Percentiles rank a stretch among this genome's conserved stretches.
Conservation (phyloP, 108 stramenopile genomes). For the Licmophora abbreviata region DNA sequence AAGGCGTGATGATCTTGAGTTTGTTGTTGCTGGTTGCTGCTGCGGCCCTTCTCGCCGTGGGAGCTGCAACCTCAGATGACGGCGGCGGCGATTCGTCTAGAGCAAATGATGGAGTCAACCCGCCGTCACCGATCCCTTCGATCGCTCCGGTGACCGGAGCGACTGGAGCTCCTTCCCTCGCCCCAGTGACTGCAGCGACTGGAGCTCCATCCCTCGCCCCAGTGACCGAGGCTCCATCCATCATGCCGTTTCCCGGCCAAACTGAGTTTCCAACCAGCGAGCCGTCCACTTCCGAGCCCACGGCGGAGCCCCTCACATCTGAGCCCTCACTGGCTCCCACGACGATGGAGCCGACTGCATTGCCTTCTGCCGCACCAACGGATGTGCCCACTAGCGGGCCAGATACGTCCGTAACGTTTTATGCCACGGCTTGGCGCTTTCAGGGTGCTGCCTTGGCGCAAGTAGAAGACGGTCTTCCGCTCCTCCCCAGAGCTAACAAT, state of each 20-base stretch:
- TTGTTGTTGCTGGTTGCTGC: slow-evolving; percentile 27
- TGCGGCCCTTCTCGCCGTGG: slow-evolving; percentile 28
- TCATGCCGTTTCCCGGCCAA: background rate
- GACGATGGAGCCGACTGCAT: background rate
- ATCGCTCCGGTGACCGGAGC: background rate
- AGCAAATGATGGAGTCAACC: background rate
- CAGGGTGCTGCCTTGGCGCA: slow-evolving; percentile 7
- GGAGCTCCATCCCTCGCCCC: background rate
- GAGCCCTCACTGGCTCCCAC: background rate
- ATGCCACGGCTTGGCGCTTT: slow-evolving; percentile 24
- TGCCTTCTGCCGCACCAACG: slow-evolving; percentile 10
- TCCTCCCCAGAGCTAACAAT: slow-evolving; percentile 14
- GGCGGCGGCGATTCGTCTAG: background rate
- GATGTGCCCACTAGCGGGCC: slow-evolving; percentile 1
- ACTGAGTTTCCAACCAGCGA: background rate
- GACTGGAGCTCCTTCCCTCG: background rate
- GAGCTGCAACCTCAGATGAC: slow-evolving; percentile 8
- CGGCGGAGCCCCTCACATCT: slow-evolving; percentile 2
- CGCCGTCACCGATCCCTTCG: no score
- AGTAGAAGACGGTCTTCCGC: slow-evolving; percentile 11
- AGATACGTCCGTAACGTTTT: slow-evolving; percentile 10
- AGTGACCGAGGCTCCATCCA: background rate
- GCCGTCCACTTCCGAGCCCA: slow-evolving; percentile 1
- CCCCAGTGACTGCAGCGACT: background rate
- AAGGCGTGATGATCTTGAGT: slow-evolving; percentile 19